phyloP scores from a whole-genome alignment of 192 early-diverging fungal species.

The Backusella tarrabulga region DNA sequence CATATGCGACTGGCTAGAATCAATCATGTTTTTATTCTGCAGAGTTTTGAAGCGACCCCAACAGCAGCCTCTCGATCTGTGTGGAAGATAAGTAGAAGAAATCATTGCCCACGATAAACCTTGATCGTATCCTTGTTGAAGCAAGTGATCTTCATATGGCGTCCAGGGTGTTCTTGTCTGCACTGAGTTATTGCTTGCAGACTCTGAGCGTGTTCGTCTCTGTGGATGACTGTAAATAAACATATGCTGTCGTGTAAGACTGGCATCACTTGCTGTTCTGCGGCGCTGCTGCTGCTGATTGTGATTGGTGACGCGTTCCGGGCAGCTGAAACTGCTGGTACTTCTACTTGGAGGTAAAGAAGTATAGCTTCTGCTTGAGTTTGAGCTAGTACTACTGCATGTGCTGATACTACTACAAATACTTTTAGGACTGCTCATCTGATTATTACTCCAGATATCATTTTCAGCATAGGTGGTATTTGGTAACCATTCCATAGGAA shows the following conservation, averaged over 20 bases:
- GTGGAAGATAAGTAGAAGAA: conserved; percentile 24
- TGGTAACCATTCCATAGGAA: not conserved
- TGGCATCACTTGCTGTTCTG: conserved; percentile 14
- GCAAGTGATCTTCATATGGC: conserved; percentile 24
- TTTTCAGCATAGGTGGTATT: not conserved
- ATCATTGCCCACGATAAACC: conserved; percentile 31
- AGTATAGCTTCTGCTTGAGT: not conserved
- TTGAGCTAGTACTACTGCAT: not conserved
- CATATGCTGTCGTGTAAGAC: conserved; percentile 11
- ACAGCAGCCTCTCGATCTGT: conserved; percentile 27
- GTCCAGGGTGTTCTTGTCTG: conserved; percentile 30
- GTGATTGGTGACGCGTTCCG: not conserved
- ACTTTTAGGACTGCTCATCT: conserved; percentile 9
- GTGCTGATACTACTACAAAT: conserved; percentile 17
- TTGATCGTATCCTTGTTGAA: conserved; percentile 29
- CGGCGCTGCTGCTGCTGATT: not conserved
- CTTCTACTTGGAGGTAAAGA: not conserved
- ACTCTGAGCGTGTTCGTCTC: not conserved
- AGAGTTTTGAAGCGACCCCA: conserved; percentile 30
- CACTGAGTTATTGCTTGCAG: not conserved
- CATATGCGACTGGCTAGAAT: conserved; percentile 17
- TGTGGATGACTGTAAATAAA: conserved; percentile 13
- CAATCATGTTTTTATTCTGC: conserved; percentile 20
- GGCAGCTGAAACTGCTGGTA: not conserved
- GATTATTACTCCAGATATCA: not conserved